Base-by-base conservation (phyloP, 139 green algal genomes). In the Picochlorum sp. region DNA sequence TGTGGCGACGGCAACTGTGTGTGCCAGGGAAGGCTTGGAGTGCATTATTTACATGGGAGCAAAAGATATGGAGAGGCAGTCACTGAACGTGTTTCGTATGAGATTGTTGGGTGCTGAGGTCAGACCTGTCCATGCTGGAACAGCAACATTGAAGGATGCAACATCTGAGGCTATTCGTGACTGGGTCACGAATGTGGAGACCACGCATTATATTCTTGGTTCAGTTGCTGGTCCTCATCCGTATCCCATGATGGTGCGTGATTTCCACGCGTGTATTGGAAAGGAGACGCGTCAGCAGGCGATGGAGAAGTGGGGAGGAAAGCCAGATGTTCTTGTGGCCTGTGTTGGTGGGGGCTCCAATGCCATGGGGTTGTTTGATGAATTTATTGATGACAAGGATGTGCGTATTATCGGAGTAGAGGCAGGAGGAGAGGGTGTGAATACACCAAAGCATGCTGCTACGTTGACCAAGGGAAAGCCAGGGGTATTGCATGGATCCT, bases 121-220 rank as follows among this genome's bases (percentile, higher is more conserved):
- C 41, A 78, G 88, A 9, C 79, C 88, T 6, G 94, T 99, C 51
- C 57, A 86, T 70, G 74, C 74, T 15, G 94, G 94, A 45, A 99
- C 94, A 7, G 81, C 86, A 26, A 99, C 94, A 2, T 82, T 99
- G 41, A 99, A 99, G 82, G 93, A 98, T 65, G 93, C 93, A 30
- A 97, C 91, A 57, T 90, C 74, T 30, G 90, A 98, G 80, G 93
- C 93, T 44, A 98, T 99, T 75, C 79, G 94, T 49, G 94, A 99
- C 77, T 99, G 94, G 94, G 94, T 98, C 41, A 99, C 94, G 38
- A 99, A 99, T 67, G 92, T 99, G 67, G 94, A 99, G 81, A 87
- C 69, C 63, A 99, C 94, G 3, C 94, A 99, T 83, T 99, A 99
- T 86, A 98, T 98, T 71, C 84, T 99, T 21, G 94, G 94, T 52